Percentiles rank a stretch among this genome's conserved stretches.
Conservation (phyloP, 2,329 filamentous ascomycete species). For the Zasmidium angulare region DNA sequence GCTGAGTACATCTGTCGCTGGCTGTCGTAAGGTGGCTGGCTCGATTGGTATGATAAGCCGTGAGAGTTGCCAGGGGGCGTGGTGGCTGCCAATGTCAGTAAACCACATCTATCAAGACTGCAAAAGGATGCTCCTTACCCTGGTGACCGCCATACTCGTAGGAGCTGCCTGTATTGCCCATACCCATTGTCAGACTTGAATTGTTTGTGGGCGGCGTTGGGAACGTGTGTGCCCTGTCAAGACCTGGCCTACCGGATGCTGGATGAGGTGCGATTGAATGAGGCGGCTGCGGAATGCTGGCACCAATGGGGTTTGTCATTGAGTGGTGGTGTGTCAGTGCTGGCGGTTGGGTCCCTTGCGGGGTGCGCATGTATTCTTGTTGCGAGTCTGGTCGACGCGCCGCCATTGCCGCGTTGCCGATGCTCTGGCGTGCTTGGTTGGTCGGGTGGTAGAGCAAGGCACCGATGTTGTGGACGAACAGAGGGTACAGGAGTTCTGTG, state of each 20-base stretch:
- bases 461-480: conserved; percentile 97
- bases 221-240: conserved; percentile 88
- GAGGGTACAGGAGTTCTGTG: conserved; percentile 87
- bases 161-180: conserved; percentile 69
- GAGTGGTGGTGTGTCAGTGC: conserved; percentile 72
- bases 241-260: conserved; percentile 62
- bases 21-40: conserved; percentile 67
- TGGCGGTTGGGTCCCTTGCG: conserved; percentile 59
- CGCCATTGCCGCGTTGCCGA: conserved; percentile 62
- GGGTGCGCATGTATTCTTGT: conserved; percentile 59
- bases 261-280: conserved; percentile 62
- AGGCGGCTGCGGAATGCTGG: conserved; percentile 66
- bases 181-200: conserved; percentile 73
- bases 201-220: conserved; percentile 90
- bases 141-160: conserved; percentile 75
- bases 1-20: conserved; percentile 77
- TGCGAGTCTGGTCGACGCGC: conserved; percentile 64
- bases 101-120: conserved; percentile 65
- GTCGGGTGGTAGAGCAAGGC: conserved; percentile 90
- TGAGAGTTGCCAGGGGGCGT: conserved; percentile 78
- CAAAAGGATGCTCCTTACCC: conserved; percentile 66
- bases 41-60: conserved; percentile 71
- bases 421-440: conserved; percentile 75
- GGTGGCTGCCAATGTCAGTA: conserved; percentile 82
- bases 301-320: conserved; percentile 61